Evolutionary conservation across 768 basidiomycete species (phyloP).

Genomic region (Thelephora aurantiotincta): DNA sequence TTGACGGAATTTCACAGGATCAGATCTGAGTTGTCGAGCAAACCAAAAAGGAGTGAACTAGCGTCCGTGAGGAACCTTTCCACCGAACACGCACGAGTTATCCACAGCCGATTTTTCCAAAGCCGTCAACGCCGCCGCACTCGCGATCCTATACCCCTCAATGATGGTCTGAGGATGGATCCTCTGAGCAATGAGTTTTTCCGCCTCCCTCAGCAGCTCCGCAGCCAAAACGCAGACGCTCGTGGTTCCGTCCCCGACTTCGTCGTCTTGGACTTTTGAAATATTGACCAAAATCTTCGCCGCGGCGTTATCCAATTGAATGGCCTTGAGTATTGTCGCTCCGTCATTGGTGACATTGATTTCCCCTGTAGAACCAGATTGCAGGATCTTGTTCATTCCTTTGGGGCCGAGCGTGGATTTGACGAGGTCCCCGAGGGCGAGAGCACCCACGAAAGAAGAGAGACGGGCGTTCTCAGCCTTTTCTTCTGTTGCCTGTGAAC

Average conservation of each 20-base stretch:
- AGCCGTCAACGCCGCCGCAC: conserved; percentile 68
- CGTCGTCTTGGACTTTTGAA: conserved; percentile 99
- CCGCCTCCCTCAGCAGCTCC: conserved; percentile 87
- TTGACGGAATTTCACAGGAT: conserved; percentile 62
- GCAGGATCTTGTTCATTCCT: conserved; percentile 99
- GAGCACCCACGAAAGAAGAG: conserved; percentile 93
- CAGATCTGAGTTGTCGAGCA: conserved; percentile 30
- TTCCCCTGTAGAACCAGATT: conserved; percentile 77
- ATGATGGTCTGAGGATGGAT: conserved; percentile 98
- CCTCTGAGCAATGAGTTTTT: conserved; percentile 81
- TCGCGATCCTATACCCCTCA: conserved; percentile 92
- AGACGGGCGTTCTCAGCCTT: conserved; percentile 97
- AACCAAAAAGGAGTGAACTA: background rate
- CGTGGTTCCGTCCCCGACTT: conserved; percentile 93
- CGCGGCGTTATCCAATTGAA: conserved; percentile 95
- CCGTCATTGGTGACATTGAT: conserved; percentile 99
- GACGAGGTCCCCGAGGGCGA: conserved; percentile 94
- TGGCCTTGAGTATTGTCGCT: conserved; percentile 94
- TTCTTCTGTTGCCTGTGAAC: conserved; percentile 69
- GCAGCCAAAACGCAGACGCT: conserved; percentile 84
- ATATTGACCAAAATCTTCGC: conserved; percentile 99
- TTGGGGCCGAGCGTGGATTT: conserved; percentile 98
- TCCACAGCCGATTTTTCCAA: conserved; percentile 75
- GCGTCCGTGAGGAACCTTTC: too few relatives aligned
- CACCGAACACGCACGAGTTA: conserved; percentile 47